Conservation (phyloP, 345 rosid species). For the Eucalyptus cloeziana region DNA sequence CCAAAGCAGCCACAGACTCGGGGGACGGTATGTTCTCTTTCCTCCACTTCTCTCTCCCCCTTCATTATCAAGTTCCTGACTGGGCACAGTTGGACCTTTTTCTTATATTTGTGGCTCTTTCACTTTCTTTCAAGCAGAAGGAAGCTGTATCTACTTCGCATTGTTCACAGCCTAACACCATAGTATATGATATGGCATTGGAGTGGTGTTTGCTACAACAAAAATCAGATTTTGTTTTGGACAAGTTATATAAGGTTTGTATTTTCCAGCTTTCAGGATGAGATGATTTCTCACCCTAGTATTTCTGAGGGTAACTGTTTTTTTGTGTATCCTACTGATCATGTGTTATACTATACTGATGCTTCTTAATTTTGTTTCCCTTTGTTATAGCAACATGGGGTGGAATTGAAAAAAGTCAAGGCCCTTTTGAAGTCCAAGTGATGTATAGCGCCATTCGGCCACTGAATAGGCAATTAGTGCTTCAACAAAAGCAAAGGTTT, state of each 20-base stretch:
- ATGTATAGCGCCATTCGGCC: not conserved
- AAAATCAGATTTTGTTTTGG: constrained; percentile 22
- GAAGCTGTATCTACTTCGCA: constrained; percentile 82
- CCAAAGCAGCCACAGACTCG: constrained; percentile 30
- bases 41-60: not conserved
- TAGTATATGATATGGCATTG: constrained; percentile 82
- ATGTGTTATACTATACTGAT: not conserved
- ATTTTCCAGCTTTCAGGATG: not conserved
- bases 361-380: not conserved
- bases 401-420: constrained; percentile 23
- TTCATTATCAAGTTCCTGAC: not conserved
- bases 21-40: constrained; percentile 29
- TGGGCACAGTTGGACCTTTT: not conserved
- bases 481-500: not conserved
- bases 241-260: constrained; percentile 30
- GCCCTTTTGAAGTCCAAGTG: constrained; percentile 35
- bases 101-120: not conserved
- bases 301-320: not conserved
- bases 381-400: constrained; percentile 42
- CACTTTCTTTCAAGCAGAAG: constrained; percentile 21
- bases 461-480: not conserved
- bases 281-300: not conserved
- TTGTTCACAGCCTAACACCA: constrained; percentile 75
- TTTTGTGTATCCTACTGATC: not conserved
- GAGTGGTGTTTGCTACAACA: constrained; percentile 66